Evolutionary conservation across 2,329 filamentous ascomycete genomes (phyloP), one percentile per base, ranked within the genome.

Genomic region (Arthrobotrys iridis): DNA sequence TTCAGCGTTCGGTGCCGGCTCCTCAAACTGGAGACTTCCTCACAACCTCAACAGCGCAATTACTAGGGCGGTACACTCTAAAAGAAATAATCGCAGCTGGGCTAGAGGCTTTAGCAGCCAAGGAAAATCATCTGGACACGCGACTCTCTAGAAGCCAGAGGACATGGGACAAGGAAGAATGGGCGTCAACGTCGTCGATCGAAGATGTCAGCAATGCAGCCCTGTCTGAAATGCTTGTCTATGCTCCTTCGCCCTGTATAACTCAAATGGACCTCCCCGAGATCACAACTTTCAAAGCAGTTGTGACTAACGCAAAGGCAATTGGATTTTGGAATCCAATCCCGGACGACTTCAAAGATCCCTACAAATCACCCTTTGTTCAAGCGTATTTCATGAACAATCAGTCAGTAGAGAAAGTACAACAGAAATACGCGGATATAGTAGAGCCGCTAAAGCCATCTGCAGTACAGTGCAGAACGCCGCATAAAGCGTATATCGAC

Each of bases 341-440:
- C 4, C 71, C 71, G 1, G 55, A 58, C 4, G 71, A 75, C 20
- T 75, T 75, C 33, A 75, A 75, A 13, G 71, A 75, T 18, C 57
- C 57, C 0, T 68, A 58, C 57, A 75, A 75, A 50, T 75, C 71
- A 2, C 71, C 71, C 0, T 75, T 75, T 48, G 71, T 75, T 15
- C 71, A 75, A 15, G 46, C 55, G 1, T 75, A 75, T 10, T 75
- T 63, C 18, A n/a, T 75, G 7, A 59, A 75, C 22, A 46, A 63
- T 5, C 55, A 58, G 26, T 67, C 63, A 1, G 41, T 75, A 7
- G 57, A 68, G 22, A 26, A 35, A n/a, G 71, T 75, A 2, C 11
- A 68, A n/a, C 37, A 64, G 6, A 48, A 75, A n/a, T 75, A 40
- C 13, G 24, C 71, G 3, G 15, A 64, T 28, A 13, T 68, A 2